phyloP scores from a whole-genome alignment of 164 flowering plant species.

The Umbellularia californica region DNA sequence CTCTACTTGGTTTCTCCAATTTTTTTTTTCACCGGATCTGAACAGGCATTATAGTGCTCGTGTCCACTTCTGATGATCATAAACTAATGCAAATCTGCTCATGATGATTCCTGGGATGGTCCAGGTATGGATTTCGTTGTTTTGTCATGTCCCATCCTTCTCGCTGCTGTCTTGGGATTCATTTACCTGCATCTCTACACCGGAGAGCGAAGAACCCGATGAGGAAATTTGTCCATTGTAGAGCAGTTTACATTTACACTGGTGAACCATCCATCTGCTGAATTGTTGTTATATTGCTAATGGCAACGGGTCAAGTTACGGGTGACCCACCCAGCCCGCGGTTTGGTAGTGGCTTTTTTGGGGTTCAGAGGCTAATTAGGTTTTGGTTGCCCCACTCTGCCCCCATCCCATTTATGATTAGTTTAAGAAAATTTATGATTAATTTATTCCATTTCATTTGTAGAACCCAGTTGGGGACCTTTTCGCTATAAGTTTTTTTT shows the following conservation, averaged over 20 bases:
- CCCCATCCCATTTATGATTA: no score
- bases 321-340: no score
- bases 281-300: no score
- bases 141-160: constrained; percentile 54
- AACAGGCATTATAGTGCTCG: background rate
- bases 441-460: no score
- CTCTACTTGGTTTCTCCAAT: background rate
- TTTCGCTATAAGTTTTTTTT: no score
- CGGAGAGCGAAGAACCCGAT: constrained; percentile 37
- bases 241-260: background rate
- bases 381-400: no score
- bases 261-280: no score
- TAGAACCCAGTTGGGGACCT: no score
- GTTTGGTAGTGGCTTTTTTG: no score
- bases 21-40: background rate
- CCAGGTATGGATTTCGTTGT: constrained; percentile 65
- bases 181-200: constrained; percentile 42
- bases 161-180: constrained; percentile 47
- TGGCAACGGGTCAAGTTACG: no score
- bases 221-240: constrained; percentile 4
- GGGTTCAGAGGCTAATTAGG: no score
- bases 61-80: background rate
- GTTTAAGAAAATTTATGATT: no score
- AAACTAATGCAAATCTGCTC: background rate
- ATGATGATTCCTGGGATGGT: background rate